Base-by-base conservation (phyloP, 805 yeast genomes). In the Candida caryicola region DNA sequence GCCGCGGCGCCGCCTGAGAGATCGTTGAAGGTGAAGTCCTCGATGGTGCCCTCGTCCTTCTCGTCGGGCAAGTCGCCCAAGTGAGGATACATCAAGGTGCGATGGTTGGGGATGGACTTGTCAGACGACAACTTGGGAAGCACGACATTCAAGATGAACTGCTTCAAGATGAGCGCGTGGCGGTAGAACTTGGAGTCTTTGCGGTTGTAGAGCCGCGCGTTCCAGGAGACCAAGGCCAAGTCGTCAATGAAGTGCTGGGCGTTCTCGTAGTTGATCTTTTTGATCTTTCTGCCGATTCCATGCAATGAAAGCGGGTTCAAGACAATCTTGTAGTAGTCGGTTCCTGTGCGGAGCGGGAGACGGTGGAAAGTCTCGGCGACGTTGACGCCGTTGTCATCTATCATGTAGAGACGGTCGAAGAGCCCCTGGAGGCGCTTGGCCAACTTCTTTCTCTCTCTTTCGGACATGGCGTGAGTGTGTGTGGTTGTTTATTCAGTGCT, bases 211-310 rank as follows among this genome's bases (percentile, higher is more conserved):
- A 82, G 76, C 43, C 86, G 77, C 2, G 97, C 96, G 55, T 91
- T 91, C 89, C 95, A 87, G 1, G 87, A 76, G 36, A 91, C 84
- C 59, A 86, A 95, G 0, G 83, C 87, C 42, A 90, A 57, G 59
- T 90, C 96, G 40, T 69, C 74, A 26, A 90, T 64, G 58, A 87
- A 89, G 31, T 79, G 81, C 49, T 81, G 84, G 1, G 86, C 77
- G 32, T 69, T 69, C 4, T 64, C 57, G 63, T 89, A 90, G 43
- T 62, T 64, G 34, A 60, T 62, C 29, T 72, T 67, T 42, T 77
- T 77, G 25, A 85, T 61, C 42, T 76, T 71, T 47, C 80, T 74
- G 40, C 76, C 80, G 40, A 90, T 76, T 45, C 83, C 79, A 49
- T 81, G 80, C 46, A 90, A 74, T 5, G 96, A 85, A 54, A 85